phyloP scores from a whole-genome alignment of 2,329 filamentous ascomycete genomes.

The Alternaria triticimaculans region DNA sequence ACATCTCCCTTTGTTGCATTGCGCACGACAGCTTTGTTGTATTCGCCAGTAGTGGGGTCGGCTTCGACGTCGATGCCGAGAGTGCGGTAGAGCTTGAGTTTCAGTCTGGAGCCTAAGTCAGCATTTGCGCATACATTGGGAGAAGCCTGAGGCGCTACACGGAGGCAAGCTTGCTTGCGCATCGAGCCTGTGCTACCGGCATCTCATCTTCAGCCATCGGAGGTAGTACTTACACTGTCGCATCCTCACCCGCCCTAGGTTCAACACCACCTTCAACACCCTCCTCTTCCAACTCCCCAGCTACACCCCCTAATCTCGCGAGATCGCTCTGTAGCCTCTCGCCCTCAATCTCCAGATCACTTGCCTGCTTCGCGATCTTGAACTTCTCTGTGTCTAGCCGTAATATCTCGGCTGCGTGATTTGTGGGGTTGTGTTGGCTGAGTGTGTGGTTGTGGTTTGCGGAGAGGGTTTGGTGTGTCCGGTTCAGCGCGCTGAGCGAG shows the following conservation, averaged over 20 bases:
- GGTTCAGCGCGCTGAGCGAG: constrained; percentile 65
- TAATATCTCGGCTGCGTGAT: constrained; percentile 84
- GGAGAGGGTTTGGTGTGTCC: constrained; percentile 75
- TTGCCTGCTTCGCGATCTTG: constrained; percentile 87
- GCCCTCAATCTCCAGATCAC: constrained; percentile 91
- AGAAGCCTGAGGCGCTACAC: too few relatives aligned
- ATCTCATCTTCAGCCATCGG: too few relatives aligned
- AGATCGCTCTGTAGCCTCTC: constrained; percentile 84
- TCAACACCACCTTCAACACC: constrained; percentile 77
- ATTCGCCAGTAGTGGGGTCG: constrained; percentile 74
- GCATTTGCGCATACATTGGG: too few relatives aligned
- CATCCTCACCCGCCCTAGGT: constrained; percentile 58
- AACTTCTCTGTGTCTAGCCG: constrained; percentile 93
- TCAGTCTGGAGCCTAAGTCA: constrained; percentile 61
- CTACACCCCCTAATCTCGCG: constrained; percentile 73
- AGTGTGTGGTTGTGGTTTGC: constrained; percentile 80
- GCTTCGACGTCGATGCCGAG: constrained; percentile 91
- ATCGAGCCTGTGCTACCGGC: too few relatives aligned
- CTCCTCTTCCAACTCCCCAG: constrained; percentile 85
- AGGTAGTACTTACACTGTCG: constrained; percentile 57
- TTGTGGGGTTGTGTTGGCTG: constrained; percentile 74
- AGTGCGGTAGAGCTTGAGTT: constrained; percentile 88
- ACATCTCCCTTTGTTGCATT: constrained; percentile 90
- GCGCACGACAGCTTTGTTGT: constrained; percentile 82
- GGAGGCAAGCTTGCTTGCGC: too few relatives aligned